These are phyloP conservation scores for Fraxinus sp. DNA, from an alignment of 305 asterid species.

Conservation along the genomic window DNA sequence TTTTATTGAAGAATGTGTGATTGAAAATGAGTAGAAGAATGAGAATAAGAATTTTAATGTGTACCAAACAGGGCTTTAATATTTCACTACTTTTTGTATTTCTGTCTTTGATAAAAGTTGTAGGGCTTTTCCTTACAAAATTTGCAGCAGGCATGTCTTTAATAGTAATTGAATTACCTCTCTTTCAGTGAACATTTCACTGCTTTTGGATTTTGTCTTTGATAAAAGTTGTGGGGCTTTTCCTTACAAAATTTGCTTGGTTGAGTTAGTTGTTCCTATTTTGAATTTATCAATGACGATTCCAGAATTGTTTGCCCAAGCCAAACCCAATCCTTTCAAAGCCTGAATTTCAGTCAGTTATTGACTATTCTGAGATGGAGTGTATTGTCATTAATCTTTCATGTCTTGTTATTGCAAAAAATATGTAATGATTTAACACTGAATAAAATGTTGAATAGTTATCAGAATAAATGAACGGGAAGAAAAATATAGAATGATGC, in stretches of 20 bases:
- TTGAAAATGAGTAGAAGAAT: too few relatives aligned
- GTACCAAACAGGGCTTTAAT: not conserved
- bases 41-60: too few relatives aligned
- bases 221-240: not conserved
- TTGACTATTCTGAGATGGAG: not conserved
- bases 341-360: not conserved
- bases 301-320: not conserved
- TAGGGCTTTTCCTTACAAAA: not conserved
- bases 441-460: not conserved
- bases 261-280: not conserved
- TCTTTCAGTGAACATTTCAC: not conserved
- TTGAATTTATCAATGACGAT: not conserved
- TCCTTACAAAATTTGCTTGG: not conserved
- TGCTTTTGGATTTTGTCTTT: not conserved
- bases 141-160: conserved; percentile 79
- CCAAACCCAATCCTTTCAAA: not conserved
- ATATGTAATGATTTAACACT: not conserved
- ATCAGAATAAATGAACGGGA: not conserved
- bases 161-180: conserved; percentile 4
- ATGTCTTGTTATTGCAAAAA: not conserved
- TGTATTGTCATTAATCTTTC: not conserved
- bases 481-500: not conserved
- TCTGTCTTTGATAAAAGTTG: not conserved
- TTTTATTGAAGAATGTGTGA: too few relatives aligned
- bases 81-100: not conserved